phyloP scores from a whole-genome alignment of 2,329 filamentous ascomycete genomes.

The Alternaria atra region DNA sequence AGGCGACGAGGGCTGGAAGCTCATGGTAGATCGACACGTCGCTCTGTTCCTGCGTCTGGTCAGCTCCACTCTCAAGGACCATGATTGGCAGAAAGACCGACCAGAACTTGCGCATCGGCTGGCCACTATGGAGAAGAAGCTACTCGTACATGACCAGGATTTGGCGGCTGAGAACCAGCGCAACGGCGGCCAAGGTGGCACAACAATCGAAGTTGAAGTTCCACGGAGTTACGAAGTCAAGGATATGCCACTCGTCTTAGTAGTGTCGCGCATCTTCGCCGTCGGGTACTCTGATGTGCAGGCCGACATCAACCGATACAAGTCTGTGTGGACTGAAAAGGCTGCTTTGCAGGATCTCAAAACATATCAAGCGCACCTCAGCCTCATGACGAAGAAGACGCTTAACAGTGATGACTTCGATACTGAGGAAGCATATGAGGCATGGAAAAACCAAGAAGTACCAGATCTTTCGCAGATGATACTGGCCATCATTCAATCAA shows the following conservation, averaged over 20 bases:
- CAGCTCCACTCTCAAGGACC: conserved; percentile 78
- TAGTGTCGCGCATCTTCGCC: conserved; percentile 86
- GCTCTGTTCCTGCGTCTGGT: conserved; percentile 92
- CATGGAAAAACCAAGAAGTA: conserved; percentile 90
- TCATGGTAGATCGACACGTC: conserved; percentile 91
- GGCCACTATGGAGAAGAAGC: conserved; percentile 86
- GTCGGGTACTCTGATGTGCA: conserved; percentile 82
- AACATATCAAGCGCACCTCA: conserved; percentile 88
- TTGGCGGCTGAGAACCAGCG: conserved; percentile 70
- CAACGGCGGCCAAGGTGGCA: conserved; percentile 66
- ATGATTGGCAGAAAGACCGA: conserved; percentile 84
- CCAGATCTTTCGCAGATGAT: conserved; percentile 93
- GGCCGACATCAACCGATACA: conserved; percentile 84
- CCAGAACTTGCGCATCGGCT: conserved; percentile 84
- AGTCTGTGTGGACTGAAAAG: conserved; percentile 86
- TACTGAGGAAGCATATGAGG: conserved; percentile 83
- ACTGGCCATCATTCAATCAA: conserved; percentile 85
- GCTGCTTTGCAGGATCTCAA: conserved; percentile 92
- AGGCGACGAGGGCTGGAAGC: conserved; percentile 88
- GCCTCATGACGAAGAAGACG: conserved; percentile 78
- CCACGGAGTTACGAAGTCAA: conserved; percentile 92
- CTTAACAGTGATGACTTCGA: conserved; percentile 89
- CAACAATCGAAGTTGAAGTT: conserved; percentile 80
- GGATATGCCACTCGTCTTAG: conserved; percentile 93
- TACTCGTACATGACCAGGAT: conserved; percentile 93